Evolutionary conservation across 1,284 basidiomycete genomes (phyloP).

Genomic region (Quambalaria eucalypti): DNA sequence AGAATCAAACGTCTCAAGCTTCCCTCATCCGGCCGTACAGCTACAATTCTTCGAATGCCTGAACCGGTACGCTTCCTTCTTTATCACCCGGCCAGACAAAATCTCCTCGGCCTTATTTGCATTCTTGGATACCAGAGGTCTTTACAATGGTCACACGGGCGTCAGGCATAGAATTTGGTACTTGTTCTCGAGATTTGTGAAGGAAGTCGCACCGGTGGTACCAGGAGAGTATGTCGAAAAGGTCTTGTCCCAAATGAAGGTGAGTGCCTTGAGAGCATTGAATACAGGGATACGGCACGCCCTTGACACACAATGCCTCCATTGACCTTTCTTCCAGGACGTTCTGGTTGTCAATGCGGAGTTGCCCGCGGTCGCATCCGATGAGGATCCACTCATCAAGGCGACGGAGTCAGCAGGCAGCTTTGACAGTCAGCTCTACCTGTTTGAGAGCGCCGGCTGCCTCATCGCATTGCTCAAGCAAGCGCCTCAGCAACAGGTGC

Average conservation of each 20-base stretch:
- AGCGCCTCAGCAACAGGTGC: slow-evolving; percentile 60
- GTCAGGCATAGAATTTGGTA: slow-evolving; percentile 79
- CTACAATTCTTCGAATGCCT: slow-evolving; percentile 90
- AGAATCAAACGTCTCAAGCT: slow-evolving; percentile 70
- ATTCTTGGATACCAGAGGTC: slow-evolving; percentile 80
- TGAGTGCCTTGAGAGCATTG: neutral
- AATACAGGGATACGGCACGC: neutral
- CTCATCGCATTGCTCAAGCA: slow-evolving; percentile 69
- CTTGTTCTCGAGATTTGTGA: slow-evolving; percentile 85
- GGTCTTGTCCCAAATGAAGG: slow-evolving; percentile 24
- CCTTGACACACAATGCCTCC: neutral
- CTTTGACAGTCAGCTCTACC: slow-evolving; percentile 86
- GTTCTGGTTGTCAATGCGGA: slow-evolving; percentile 51
- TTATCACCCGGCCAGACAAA: slow-evolving; percentile 73
- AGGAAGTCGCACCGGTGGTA: slow-evolving; percentile 56
- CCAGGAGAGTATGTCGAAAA: slow-evolving; percentile 61
- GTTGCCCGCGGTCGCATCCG: slow-evolving; percentile 53
- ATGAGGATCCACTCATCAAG: slow-evolving; percentile 61
- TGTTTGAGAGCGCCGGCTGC: slow-evolving; percentile 85
- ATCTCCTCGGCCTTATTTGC: slow-evolving; percentile 63
- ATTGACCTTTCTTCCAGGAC: slow-evolving; percentile 50
- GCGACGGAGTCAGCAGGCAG: slow-evolving; percentile 64
- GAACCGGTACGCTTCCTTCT: slow-evolving; percentile 88
- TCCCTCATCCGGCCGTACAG: slow-evolving; percentile 77
- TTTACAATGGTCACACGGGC: slow-evolving; percentile 67